Evolutionary conservation across 1,284 basidiomycete species (phyloP), one percentile per base, ranked within the genome.

Genomic region (Naganishia albida): DNA sequence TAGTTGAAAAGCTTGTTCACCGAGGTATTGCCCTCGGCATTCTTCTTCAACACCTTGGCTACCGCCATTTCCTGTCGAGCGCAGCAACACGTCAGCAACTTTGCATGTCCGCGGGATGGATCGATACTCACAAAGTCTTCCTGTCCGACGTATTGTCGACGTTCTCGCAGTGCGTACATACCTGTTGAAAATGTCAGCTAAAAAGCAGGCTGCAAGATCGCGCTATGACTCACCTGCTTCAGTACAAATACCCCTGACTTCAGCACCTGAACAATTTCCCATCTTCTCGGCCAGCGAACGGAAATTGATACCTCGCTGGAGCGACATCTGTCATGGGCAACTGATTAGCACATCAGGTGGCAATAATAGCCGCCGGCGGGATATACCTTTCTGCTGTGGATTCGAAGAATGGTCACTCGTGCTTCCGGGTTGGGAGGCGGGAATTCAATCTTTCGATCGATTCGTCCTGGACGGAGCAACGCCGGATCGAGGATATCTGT

Each of bases 391-490:
- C 95, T 86, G 43, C 93, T 96, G 79, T 99, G 95, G 70, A 98
- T 98, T 62, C 93, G 88, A 53, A 99, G 85, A 78, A 99, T 99
- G 26, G 92, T 91, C 49, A 98, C 91, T 72, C 95, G 89, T 7
- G 95, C 95, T 78, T 98, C 94, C 1, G 94, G 95, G 10, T 95
- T 96, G 64, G 96, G 95, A 55, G 95, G 95, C 28, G 96, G 96
- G 82, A 99, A 98, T 80, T 99, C 95, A 73, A 99, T 99, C 83
- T 98, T 98, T 63, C 95, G 86, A 82, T 99, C 95, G 73, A 99
- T 97, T 76, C 95, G 92, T 40, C 95, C 95, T 6, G 95, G 94
- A 71, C 95, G 88, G 38, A 99, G 84, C 26, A 99, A 84, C 0
- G 95, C 95, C 60, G 92, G 88, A 78, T 98, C 95, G 71, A 99